Evolutionary conservation across 2,329 filamentous ascomycete species (phyloP).

Genomic region (Colletotrichum sp.): DNA sequence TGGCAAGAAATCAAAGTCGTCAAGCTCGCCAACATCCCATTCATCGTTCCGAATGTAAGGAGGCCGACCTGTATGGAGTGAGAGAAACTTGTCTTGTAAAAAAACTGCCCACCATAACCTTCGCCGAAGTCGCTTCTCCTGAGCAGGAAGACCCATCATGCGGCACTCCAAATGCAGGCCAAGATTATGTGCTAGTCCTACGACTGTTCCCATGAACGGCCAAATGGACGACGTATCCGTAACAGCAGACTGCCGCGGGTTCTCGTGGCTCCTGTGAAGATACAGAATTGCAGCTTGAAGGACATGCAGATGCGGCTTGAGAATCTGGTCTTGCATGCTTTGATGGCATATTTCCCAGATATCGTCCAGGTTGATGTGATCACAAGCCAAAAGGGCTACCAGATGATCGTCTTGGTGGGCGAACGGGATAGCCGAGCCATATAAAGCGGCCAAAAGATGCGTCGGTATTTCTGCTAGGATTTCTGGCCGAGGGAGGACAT

Average conservation of each 20-base stretch:
- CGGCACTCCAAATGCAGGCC: slow-evolving; percentile 40
- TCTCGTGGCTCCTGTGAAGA: neutral
- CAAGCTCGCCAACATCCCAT: slow-evolving; percentile 24
- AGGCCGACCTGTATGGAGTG: slow-evolving; percentile 38
- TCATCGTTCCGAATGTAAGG: slow-evolving; percentile 37
- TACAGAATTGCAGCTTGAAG: neutral
- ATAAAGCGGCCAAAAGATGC: neutral
- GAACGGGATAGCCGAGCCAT: neutral
- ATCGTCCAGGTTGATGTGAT: neutral
- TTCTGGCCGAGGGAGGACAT: neutral
- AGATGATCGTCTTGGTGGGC: neutral
- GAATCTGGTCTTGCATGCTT: neutral
- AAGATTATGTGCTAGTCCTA: slow-evolving; percentile 35
- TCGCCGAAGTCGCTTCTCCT: slow-evolving; percentile 40
- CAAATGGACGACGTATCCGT: slow-evolving; percentile 38
- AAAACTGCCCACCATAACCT: slow-evolving; percentile 45
- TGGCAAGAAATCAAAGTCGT: neutral
- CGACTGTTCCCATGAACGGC: slow-evolving; percentile 39
- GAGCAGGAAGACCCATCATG: slow-evolving; percentile 39
- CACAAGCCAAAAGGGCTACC: neutral
- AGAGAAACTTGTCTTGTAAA: slow-evolving; percentile 41
- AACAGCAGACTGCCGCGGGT: neutral
- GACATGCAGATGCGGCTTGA: neutral
- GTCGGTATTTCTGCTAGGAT: neutral
- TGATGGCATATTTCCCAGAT: neutral